Evolutionary conservation across 73 alveolate genomes (phyloP).

Genomic region (Paramecium sexaurelia): DNA sequence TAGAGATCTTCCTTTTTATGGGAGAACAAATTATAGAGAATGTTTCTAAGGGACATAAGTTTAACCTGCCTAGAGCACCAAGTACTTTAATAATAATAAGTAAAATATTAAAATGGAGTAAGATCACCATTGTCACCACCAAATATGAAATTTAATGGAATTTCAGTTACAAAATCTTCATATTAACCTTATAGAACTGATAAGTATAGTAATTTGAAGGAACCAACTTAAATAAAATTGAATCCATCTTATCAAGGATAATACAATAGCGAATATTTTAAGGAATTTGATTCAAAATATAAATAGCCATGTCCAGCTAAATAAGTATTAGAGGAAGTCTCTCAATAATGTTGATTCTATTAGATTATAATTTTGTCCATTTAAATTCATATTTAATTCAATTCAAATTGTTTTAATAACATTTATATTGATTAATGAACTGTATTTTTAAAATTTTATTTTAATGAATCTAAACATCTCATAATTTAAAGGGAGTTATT

Average conservation of each 20-base stretch:
- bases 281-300: neutral
- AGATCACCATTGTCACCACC: slow-evolving; percentile 36
- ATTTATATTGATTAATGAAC: neutral
- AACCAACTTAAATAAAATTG: neutral
- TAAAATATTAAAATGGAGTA: neutral
- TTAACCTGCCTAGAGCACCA: neutral
- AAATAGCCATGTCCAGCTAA: slow-evolving; percentile 22
- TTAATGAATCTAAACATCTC: neutral
- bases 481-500: neutral
- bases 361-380: neutral
- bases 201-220: neutral
- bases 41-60: neutral
- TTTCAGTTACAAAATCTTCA: slow-evolving; percentile 37
- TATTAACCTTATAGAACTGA: slow-evolving; percentile 33
- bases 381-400: neutral
- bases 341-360: neutral
- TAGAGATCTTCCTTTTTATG: slow-evolving; percentile 37
- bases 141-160: slow-evolving; percentile 37
- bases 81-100: neutral
- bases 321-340: slow-evolving; percentile 20
- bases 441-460: neutral
- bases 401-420: neutral
- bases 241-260: slow-evolving; percentile 33
- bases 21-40: slow-evolving; percentile 9
- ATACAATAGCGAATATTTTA: slow-evolving; percentile 15